Conservation (phyloP, 2,329 filamentous ascomycete species). For the Colletotrichum ledebouriae region DNA sequence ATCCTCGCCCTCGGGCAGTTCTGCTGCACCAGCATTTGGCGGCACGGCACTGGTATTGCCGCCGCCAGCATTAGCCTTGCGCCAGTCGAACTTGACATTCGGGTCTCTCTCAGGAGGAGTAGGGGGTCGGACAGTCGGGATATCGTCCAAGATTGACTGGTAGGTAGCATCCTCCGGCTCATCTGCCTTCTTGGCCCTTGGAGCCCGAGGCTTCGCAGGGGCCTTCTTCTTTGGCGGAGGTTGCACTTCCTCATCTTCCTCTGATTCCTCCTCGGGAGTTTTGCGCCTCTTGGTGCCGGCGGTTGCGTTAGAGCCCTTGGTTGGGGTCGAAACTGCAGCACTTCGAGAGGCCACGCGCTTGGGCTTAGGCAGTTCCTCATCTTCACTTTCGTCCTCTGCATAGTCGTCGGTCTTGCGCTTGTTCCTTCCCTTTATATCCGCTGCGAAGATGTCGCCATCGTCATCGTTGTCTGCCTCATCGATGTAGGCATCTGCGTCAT, state of each 20-base stretch:
- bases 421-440: slow-evolving; percentile 74
- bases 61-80: slow-evolving; percentile 69
- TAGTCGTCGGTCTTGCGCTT: slow-evolving; percentile 82
- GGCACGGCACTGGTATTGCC: slow-evolving; percentile 73
- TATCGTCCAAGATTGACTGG: slow-evolving; percentile 88
- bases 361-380: slow-evolving; percentile 73
- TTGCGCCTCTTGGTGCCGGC: slow-evolving; percentile 68
- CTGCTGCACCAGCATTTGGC: slow-evolving; percentile 72
- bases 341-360: slow-evolving; percentile 66
- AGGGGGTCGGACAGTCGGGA: slow-evolving; percentile 85
- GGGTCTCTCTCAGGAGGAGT: slow-evolving; percentile 82
- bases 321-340: slow-evolving; percentile 12
- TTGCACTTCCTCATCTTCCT: slow-evolving; percentile 69
- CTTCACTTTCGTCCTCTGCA: slow-evolving; percentile 79
- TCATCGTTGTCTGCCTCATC: slow-evolving; percentile 79
- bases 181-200: slow-evolving; percentile 74
- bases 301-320: slow-evolving; percentile 50
- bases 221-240: slow-evolving; percentile 72
- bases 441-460: slow-evolving; percentile 87
- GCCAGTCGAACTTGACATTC: slow-evolving; percentile 84
- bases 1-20: slow-evolving; percentile 85
- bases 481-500: slow-evolving; percentile 70
- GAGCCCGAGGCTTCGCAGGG: slow-evolving; percentile 69
- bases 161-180: slow-evolving; percentile 78
- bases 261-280: slow-evolving; percentile 65